Evolutionary conservation across 2,329 filamentous ascomycete species (phyloP), one percentile per base, ranked within the genome.

Genomic region (Sporothrix phasma): DNA sequence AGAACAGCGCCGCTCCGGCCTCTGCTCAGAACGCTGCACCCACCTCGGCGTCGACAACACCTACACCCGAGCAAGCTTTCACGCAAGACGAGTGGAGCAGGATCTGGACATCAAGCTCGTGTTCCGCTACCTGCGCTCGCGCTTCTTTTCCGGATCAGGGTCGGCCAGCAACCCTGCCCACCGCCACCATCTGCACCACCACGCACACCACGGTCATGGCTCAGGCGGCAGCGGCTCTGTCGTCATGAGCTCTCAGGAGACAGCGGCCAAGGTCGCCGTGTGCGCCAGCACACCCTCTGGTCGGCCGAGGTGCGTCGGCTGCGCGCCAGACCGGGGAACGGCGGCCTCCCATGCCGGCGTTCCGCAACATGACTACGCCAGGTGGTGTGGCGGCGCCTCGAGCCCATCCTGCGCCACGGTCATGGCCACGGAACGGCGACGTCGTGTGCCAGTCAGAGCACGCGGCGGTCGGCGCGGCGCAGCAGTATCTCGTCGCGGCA

Each of bases 101-200:
- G 90, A 96, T 62, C 82, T 97, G 5, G 92, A 97, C 71, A 84
- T 97, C 68, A 89, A 89, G 72, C 88, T 96, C 73, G 89, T 97
- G 39, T 97, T 97, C 78, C 86, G 87, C 58, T 97, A 94, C 72
- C 81, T 96, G 34, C 84, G 87, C 65, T 88, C 85, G 19, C 86
- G 90, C 65, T 93, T 96, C 74, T 80, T 84, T 65, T 78, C 83
- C 17, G 77, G 78, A 6, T 74, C 77, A 66, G 74, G 56, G 7
- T 19, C 67, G 17, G 24, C 66, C 1, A 46, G 59, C 24, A 64
- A 43, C 45, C 56, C 62, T 17, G 19, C 31, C 2, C 43, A 61
- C 62, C 51, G 53, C 51, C 59, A 59, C 34, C 64, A 62, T 15
- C 41, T 62, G 5, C 34, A 56, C 37, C 37, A 45, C 22, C 67